Evolutionary conservation across 2,329 filamentous ascomycete genomes (phyloP).

Genomic region (Cladophialophora chaetospira): DNA sequence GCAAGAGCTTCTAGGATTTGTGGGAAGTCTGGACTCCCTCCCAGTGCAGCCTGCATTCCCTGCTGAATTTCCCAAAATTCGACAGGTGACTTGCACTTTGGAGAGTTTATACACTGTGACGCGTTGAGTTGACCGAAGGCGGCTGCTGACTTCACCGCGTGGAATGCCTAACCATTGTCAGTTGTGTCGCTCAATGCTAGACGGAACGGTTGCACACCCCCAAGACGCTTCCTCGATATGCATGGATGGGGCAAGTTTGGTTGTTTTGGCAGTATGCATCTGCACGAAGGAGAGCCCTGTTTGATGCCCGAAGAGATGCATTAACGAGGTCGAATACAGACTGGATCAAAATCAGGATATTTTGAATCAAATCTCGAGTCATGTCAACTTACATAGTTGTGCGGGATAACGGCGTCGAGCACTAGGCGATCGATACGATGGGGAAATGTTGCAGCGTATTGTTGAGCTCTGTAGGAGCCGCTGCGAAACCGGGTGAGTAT

Average conservation of each 20-base stretch:
- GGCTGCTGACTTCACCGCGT: neutral
- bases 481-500: neutral
- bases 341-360: neutral
- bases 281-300: conserved; percentile 4
- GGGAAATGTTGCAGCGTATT: conserved; percentile 8
- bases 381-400: conserved; percentile 5
- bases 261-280: conserved; percentile 18
- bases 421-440: conserved; percentile 4
- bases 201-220: no score
- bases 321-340: neutral
- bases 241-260: conserved; percentile 2
- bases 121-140: neutral
- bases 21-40: conserved; percentile 2
- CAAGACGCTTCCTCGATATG: no score
- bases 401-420: conserved; percentile 5
- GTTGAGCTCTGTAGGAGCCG: conserved; percentile 7
- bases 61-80: neutral
- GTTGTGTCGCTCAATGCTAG: no score
- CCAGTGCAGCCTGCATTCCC: neutral
- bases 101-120: neutral
- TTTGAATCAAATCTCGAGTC: no score
- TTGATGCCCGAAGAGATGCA: conserved; percentile 1
- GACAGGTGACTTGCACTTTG: neutral
- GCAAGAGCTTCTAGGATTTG: neutral
- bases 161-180: neutral